Percentiles rank a stretch among this genome's conserved stretches.
Conservation (phyloP, 768 basidiomycete species). For the Xerocomellus dryophilus region DNA sequence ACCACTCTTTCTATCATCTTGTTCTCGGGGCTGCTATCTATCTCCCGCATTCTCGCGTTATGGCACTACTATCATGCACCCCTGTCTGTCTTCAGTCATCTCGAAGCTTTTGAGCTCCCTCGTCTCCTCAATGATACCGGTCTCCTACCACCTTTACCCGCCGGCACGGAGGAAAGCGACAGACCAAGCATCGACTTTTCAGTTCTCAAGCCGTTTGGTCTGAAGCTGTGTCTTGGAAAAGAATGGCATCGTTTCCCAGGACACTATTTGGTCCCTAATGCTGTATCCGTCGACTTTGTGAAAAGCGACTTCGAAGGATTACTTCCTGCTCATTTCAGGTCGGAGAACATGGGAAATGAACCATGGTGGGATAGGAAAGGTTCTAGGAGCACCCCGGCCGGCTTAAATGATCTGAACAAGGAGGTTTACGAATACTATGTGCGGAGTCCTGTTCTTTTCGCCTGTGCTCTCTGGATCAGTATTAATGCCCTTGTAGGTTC, state of each 20-base stretch:
- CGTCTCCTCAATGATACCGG: constrained; percentile 72
- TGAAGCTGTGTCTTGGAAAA: constrained; percentile 84
- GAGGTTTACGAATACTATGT: constrained; percentile 82
- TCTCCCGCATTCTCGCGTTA: constrained; percentile 77
- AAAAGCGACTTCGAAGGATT: constrained; percentile 90
- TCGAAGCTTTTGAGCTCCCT: constrained; percentile 80
- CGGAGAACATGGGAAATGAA: constrained; percentile 28
- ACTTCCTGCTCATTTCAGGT: constrained; percentile 77
- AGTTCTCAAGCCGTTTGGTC: constrained; percentile 62
- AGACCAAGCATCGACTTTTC: constrained; percentile 59
- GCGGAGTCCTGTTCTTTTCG: constrained; percentile 25
- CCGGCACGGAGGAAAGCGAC: constrained; percentile 43
- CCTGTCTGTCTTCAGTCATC: constrained; percentile 60
- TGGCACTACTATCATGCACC: constrained; percentile 92
- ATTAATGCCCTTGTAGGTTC: constrained; percentile 47
- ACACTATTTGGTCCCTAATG: constrained; percentile 83
- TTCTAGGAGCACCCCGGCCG: constrained; percentile 56
- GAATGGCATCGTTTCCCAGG: constrained; percentile 97
- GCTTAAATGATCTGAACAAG: constrained; percentile 84
- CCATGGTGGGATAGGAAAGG: constrained; percentile 44
- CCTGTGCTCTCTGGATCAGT: constrained; percentile 4
- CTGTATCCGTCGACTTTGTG: constrained; percentile 80
- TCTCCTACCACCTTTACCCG: constrained; percentile 48
- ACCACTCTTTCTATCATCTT: constrained; percentile 71
- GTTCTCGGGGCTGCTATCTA: constrained; percentile 64